These are phyloP conservation scores for Cladophialophora bantiana DNA, from an alignment of 2,329 filamentous ascomycete species.

Conservation along the genomic window DNA sequence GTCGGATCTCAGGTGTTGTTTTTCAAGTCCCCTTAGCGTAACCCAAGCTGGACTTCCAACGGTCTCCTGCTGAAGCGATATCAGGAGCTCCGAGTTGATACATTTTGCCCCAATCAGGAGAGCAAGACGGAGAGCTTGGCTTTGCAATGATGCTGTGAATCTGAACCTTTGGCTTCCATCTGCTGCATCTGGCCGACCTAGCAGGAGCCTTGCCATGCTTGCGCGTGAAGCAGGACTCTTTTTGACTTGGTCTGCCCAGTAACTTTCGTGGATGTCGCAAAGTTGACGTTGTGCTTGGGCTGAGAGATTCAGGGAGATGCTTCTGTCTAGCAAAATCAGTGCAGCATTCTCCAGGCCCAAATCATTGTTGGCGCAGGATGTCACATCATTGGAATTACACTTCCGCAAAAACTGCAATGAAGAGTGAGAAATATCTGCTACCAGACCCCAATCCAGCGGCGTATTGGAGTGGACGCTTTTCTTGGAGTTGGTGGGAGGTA, in stretches of 20 bases:
- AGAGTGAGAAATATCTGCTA: slow-evolving; percentile 51
- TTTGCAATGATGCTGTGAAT: slow-evolving; percentile 38
- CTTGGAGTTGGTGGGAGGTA: slow-evolving; percentile 37
- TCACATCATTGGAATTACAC: slow-evolving; percentile 27
- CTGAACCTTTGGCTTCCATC: slow-evolving; percentile 28
- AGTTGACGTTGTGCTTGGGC: slow-evolving; percentile 30
- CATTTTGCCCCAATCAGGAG: slow-evolving; percentile 32
- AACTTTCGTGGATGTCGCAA: slow-evolving; percentile 30
- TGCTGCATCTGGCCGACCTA: slow-evolving; percentile 29
- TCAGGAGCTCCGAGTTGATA: slow-evolving; percentile 28
- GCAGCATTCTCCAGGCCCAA: slow-evolving; percentile 34
- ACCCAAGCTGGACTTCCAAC: slow-evolving; percentile 45
- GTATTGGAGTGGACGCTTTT: not conserved
- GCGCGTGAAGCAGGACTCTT: slow-evolving; percentile 9
- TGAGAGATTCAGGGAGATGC: slow-evolving; percentile 33
- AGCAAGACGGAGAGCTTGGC: slow-evolving; percentile 37
- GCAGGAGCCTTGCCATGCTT: slow-evolving; percentile 21
- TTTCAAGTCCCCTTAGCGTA: slow-evolving; percentile 49
- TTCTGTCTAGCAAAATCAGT: slow-evolving; percentile 39
- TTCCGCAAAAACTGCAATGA: slow-evolving; percentile 49
- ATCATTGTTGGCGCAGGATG: not conserved
- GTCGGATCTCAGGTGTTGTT: slow-evolving; percentile 46
- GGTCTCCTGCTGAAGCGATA: slow-evolving; percentile 28
- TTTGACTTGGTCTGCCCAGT: slow-evolving; percentile 27
- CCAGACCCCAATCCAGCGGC: slow-evolving; percentile 29